Conservation (phyloP, 805 yeast species). For the Kuraishia piskuri region DNA sequence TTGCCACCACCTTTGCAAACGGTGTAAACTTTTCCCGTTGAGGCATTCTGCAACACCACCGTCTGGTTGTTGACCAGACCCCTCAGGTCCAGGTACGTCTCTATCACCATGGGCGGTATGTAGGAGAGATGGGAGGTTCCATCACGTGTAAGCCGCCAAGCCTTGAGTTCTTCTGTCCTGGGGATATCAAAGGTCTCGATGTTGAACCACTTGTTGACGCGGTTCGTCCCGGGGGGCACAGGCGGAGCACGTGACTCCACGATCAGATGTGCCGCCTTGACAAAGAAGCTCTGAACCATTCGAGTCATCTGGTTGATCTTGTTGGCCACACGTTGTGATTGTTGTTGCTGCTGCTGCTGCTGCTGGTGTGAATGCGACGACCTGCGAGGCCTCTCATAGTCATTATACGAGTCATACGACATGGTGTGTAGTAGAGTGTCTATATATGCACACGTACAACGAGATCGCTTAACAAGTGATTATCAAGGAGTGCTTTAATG, state of each 20-base stretch:
- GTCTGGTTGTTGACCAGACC: constrained; percentile 47
- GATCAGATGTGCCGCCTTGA: constrained; percentile 52
- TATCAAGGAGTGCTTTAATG: too few relatives aligned
- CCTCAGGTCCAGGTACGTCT: constrained; percentile 67
- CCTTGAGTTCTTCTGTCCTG: constrained; percentile 46
- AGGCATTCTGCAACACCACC: constrained; percentile 48
- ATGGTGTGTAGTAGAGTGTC: too few relatives aligned
- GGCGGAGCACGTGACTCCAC: constrained; percentile 33
- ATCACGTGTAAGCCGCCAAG: constrained; percentile 44
- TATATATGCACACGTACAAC: too few relatives aligned
- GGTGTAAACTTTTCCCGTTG: constrained; percentile 40
- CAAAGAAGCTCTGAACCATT: constrained; percentile 47
- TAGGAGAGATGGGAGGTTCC: constrained; percentile 14
- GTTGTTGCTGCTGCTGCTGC: background rate
- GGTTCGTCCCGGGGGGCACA: constrained; percentile 12
- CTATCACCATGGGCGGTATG: constrained; percentile 79
- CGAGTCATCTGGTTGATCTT: constrained; percentile 15
- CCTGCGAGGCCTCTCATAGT: background rate
- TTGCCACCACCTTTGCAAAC: constrained; percentile 51
- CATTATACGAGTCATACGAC: background rate
- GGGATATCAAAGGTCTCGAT: constrained; percentile 30
- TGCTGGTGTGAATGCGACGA: background rate
- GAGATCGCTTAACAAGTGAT: too few relatives aligned
- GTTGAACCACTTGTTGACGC: constrained; percentile 57
- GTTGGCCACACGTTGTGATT: background rate